phyloP scores from a whole-genome alignment of 768 basidiomycete species.

The Galerina marginata region DNA sequence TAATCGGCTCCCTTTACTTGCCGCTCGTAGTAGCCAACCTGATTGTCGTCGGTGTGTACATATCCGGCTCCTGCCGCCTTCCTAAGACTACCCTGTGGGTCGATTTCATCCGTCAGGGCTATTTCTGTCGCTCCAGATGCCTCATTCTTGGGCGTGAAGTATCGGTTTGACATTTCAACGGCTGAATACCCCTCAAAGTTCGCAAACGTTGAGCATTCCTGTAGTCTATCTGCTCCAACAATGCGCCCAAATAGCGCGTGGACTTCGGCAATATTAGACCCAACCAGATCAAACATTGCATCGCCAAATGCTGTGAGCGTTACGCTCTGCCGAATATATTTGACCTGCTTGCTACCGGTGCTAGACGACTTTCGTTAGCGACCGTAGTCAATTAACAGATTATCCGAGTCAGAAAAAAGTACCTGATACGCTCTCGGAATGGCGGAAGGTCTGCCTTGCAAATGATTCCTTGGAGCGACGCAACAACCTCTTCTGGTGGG shows the following conservation, averaged over 20 bases:
- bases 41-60: slow-evolving; percentile 11
- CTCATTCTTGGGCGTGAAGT: slow-evolving; percentile 10
- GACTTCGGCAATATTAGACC: background rate
- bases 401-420: background rate
- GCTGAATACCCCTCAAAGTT: background rate
- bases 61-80: background rate
- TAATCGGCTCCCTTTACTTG: background rate
- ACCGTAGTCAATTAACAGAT: background rate
- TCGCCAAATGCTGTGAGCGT: slow-evolving; percentile 4
- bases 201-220: background rate
- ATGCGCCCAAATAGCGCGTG: slow-evolving; percentile 2
- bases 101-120: background rate
- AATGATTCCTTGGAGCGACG: slow-evolving; percentile 6
- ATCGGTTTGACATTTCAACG: slow-evolving; percentile 12
- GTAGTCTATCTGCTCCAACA: slow-evolving; percentile 3
- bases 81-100: slow-evolving; percentile 7
- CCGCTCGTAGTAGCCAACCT: slow-evolving; percentile 9
- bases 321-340: slow-evolving; percentile 9
- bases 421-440: slow-evolving; percentile 5
- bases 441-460: slow-evolving; percentile 8
- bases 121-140: background rate
- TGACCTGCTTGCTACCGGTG: background rate
- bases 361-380: background rate
- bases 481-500: slow-evolving; percentile 1
- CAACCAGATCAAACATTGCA: background rate